phyloP scores from a whole-genome alignment of 2,329 filamentous ascomycete species.

The Paecilomyces variotii region DNA sequence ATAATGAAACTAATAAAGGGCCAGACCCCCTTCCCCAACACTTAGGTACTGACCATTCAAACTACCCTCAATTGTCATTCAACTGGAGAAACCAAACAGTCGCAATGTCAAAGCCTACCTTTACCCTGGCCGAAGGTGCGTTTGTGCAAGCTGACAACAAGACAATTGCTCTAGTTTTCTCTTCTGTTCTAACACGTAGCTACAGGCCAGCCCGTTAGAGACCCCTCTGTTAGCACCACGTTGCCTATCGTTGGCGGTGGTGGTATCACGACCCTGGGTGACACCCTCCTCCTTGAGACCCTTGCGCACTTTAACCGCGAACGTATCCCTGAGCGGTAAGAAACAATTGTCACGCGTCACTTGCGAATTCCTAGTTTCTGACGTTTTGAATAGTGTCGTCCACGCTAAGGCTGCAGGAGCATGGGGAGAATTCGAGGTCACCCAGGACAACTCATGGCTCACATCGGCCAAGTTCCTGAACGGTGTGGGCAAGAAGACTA shows the following conservation, averaged over 20 bases:
- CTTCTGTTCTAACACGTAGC: no score
- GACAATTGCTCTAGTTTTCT: background rate
- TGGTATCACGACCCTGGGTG: constrained; percentile 3
- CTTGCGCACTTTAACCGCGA: background rate
- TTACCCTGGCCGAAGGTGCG: background rate
- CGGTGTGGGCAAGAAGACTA: constrained; percentile 47
- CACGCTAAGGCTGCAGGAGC: constrained; percentile 54
- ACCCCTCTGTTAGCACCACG: constrained; percentile 3
- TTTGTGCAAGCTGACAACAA: background rate
- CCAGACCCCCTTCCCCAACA: no score
- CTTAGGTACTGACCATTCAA: background rate
- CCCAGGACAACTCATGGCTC: constrained; percentile 50
- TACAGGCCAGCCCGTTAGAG: constrained; percentile 5
- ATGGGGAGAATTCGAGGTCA: constrained; percentile 54
- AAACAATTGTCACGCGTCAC: background rate
- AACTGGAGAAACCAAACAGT: background rate
- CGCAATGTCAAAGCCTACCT: background rate
- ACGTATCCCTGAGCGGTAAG: background rate
- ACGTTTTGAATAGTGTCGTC: constrained; percentile 35
- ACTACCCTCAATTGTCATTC: background rate
- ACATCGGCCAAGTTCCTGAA: constrained; percentile 49
- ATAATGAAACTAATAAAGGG: background rate
- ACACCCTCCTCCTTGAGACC: constrained; percentile 2
- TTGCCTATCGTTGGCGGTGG: constrained; percentile 3
- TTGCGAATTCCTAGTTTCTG: background rate